Evolutionary conservation across 257 asterid species (phyloP).

Genomic region (Fraxinus pennsylvanica): DNA sequence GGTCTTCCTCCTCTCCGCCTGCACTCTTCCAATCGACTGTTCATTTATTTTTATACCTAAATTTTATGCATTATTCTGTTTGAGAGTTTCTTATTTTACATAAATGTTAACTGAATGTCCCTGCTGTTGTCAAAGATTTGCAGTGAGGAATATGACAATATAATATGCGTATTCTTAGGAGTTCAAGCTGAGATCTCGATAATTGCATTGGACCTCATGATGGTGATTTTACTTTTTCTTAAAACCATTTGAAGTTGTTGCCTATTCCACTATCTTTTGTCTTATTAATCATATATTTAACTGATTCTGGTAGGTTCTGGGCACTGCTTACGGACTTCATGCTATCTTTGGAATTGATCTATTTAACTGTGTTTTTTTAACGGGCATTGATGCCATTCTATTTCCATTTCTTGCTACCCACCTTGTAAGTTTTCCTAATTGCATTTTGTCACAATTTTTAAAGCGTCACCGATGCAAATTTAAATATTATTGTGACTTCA

Average conservation of each 20-base stretch:
- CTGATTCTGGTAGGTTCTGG: constrained; percentile 71
- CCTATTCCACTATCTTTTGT: background rate
- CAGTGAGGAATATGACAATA: constrained; percentile 81
- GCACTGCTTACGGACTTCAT: constrained; percentile 92
- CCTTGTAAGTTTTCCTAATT: constrained; percentile 54
- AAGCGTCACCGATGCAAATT: constrained; percentile 9
- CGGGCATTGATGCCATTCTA: constrained; percentile 68
- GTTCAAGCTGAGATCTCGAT: constrained; percentile 83
- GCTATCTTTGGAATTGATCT: constrained; percentile 79
- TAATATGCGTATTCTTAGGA: constrained; percentile 76
- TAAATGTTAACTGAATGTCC: constrained; percentile 28
- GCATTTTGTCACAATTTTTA: background rate
- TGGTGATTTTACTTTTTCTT: constrained; percentile 52
- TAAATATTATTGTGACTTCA: background rate
- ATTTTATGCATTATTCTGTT: constrained; percentile 3
- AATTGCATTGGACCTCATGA: constrained; percentile 77
- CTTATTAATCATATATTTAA: constrained; percentile 26
- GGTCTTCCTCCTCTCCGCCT: background rate
- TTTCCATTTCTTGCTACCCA: constrained; percentile 67
- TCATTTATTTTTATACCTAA: background rate
- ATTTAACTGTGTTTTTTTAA: constrained; percentile 68
- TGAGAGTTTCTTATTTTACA: background rate
- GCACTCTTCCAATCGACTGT: background rate
- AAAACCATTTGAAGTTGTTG: constrained; percentile 14
- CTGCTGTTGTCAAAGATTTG: constrained; percentile 61